Conservation (phyloP, 371 early-diverging fungal species). For the Phascolomyces articulosus region DNA sequence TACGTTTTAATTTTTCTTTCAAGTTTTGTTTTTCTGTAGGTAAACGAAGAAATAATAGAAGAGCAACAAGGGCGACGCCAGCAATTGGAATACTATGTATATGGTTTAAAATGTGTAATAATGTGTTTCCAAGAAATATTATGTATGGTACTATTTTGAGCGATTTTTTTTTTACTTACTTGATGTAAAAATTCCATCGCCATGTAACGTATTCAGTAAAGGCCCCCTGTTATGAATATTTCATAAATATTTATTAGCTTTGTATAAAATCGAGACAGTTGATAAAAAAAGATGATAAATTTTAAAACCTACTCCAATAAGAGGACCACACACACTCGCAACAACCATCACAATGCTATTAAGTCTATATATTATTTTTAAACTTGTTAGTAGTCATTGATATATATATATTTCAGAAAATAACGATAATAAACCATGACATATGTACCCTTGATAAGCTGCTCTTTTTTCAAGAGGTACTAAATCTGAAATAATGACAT, state of each 20-base stretch:
- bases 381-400: too few relatives aligned
- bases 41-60: slow-evolving; percentile 33
- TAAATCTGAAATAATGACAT: background rate
- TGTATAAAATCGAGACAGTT: too few relatives aligned
- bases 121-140: too few relatives aligned
- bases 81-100: slow-evolving; percentile 46
- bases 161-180: slow-evolving; percentile 29
- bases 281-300: too few relatives aligned
- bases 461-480: background rate
- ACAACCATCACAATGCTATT: slow-evolving; percentile 49
- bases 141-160: too few relatives aligned
- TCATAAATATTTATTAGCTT: too few relatives aligned
- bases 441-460: background rate
- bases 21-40: slow-evolving; percentile 33
- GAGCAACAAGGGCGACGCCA: slow-evolving; percentile 36
- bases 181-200: slow-evolving; percentile 57
- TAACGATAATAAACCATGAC: too few relatives aligned
- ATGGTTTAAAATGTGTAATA: background rate
- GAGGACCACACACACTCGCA: slow-evolving; percentile 45
- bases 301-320: slow-evolving; percentile 53
- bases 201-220: slow-evolving; percentile 48
- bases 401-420: too few relatives aligned
- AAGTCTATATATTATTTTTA: slow-evolving; percentile 13
- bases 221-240: slow-evolving; percentile 23
- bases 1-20: slow-evolving; percentile 39